Percentiles rank a stretch among this genome's conserved stretches.
phyloP scores from a whole-genome alignment of 805 yeast genomes.

The Yarrowia deformans region DNA sequence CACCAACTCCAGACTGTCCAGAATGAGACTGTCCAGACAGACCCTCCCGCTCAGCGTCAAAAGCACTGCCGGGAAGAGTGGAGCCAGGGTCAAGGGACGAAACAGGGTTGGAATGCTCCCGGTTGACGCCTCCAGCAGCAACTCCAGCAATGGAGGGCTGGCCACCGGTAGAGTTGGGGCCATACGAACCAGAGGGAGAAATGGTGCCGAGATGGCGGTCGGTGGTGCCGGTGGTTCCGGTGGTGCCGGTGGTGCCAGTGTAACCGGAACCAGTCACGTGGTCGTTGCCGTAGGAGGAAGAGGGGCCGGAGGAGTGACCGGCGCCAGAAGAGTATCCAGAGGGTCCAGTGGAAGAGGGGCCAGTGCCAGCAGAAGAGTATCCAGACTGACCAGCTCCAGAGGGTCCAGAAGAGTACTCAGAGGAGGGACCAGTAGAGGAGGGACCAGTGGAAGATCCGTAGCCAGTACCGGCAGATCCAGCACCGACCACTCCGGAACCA shows the following conservation, averaged over 20 bases:
- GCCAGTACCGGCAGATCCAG: not conserved
- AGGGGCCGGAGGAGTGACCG: too few relatives aligned
- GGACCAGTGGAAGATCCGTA: not conserved
- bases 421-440: not conserved
- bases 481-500: not conserved
- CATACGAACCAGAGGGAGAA: conserved; percentile 16
- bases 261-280: conserved; percentile 8
- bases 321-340: too few relatives aligned
- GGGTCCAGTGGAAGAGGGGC: too few relatives aligned
- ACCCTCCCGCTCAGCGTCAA: conserved; percentile 8
- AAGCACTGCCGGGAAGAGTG: conserved; percentile 24
- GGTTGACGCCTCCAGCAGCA: conserved; percentile 11
- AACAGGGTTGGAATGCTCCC: conserved; percentile 8
- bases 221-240: not conserved
- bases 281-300: conserved; percentile 3
- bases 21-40: too few relatives aligned
- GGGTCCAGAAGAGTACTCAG: not conserved
- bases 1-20: not conserved
- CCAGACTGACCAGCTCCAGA: not conserved
- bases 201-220: conserved; percentile 2
- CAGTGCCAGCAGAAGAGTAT: not conserved
- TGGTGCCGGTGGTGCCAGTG: not conserved
- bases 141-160: not conserved
- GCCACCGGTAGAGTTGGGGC: not conserved
- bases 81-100: conserved; percentile 9